phyloP scores from a whole-genome alignment of 2,329 filamentous ascomycete genomes.

The Aspergillus sp. region DNA sequence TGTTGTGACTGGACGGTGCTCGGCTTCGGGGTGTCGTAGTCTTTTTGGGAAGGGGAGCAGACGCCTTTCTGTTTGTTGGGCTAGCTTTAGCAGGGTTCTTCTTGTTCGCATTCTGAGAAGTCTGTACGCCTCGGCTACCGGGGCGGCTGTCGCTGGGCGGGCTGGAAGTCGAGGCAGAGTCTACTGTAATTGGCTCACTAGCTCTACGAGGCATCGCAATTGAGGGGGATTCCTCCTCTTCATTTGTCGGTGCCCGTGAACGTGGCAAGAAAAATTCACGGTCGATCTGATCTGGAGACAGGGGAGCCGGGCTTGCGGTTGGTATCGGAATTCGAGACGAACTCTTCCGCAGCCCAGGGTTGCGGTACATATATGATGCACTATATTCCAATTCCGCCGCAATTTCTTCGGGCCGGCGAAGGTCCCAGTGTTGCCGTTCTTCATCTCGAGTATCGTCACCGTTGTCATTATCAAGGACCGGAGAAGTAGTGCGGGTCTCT shows the following conservation, averaged over 20 bases:
- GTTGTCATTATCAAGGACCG: constrained; percentile 42
- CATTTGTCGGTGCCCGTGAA: constrained; percentile 60
- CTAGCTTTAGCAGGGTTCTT: constrained; percentile 35
- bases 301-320: constrained; percentile 76
- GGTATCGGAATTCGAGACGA: constrained; percentile 85
- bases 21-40: constrained; percentile 46
- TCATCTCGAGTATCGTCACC: constrained; percentile 45
- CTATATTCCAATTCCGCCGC: constrained; percentile 57
- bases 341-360: constrained; percentile 62
- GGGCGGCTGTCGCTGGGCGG: constrained; percentile 36
- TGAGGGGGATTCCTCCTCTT: constrained; percentile 64
- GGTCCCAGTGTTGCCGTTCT: constrained; percentile 66
- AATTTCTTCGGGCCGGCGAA: constrained; percentile 78
- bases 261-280: constrained; percentile 72
- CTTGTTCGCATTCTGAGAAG: constrained; percentile 36
- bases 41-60: constrained; percentile 43
- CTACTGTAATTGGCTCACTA: constrained; percentile 56
- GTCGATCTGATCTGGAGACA: constrained; percentile 72
- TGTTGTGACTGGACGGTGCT: constrained; percentile 38
- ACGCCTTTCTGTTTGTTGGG: constrained; percentile 43
- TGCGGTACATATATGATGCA: constrained; percentile 55
- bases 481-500: constrained; percentile 34
- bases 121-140: constrained; percentile 35
- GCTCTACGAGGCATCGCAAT: constrained; percentile 68
- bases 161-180: constrained; percentile 29